Evolutionary conservation across 345 rosid genomes (phyloP), one percentile per base, ranked within the genome.

Genomic region (Aethionema arabicum): DNA sequence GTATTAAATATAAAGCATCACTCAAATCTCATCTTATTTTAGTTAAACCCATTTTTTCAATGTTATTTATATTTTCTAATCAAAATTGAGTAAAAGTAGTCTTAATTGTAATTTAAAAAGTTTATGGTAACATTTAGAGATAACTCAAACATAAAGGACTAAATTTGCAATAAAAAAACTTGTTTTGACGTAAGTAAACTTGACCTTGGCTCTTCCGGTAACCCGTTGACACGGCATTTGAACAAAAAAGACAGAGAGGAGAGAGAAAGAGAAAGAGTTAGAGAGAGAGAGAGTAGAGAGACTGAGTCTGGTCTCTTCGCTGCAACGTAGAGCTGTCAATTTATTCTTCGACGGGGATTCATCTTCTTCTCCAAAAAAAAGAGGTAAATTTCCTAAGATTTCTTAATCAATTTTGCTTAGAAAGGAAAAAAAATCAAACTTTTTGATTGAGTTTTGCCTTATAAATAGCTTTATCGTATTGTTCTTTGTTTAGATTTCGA

Each of bases 231-330:
- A 58, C 61, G 55, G 50, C 60, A 16, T 64, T 56, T 11, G 44
- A 40, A 40, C 44, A 12, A 40, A 12, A 40, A 12, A 3, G 44
- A 3, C n/a, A 40, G 44, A 40, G 11, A 40, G 40, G 27, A 37
- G 40, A 37, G 40, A 37, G 65, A 50, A 51, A 40, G 64, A 47
- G 56, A 4, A 33, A 13, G n/a, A 32, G 40, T 21, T 21, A 21
- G 27, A 21, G 27, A 47, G 27, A 44, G 57, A 61, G 54, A 61
- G 56, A 59, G 50, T 15, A 12, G 50, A 69, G n/a, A 7, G 56
- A 71, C 61, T 44, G 36, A 14, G 56, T 71, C 60, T 63, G 65
- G 69, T 63, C 65, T 71, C 66, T 71, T 71, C 56, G 61, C 51
- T 51, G 56, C 66, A 51, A 31, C 66, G 59, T 15, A 38, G 43